phyloP scores from a whole-genome alignment of 345 rosid genomes.

The Sapria himalayana region DNA sequence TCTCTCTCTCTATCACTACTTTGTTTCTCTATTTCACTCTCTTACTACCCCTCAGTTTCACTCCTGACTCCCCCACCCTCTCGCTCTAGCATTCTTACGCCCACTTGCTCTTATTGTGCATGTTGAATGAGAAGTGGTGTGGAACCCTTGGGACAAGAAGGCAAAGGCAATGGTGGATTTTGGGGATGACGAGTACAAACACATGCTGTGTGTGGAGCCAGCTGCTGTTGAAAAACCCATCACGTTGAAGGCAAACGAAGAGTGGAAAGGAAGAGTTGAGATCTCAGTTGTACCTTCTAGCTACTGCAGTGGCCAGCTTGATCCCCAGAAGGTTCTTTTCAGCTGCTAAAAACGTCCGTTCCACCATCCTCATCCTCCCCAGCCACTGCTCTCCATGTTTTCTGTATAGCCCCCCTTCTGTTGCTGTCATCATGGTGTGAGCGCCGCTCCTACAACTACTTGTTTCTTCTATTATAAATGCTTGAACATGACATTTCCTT shows the following conservation, averaged over 20 bases:
- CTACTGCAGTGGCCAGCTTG: slow-evolving; percentile 91
- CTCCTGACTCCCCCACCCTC: too few relatives aligned
- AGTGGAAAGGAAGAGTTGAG: slow-evolving; percentile 86
- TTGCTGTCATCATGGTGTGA: too few relatives aligned
- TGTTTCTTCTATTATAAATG: too few relatives aligned
- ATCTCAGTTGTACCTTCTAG: slow-evolving; percentile 84
- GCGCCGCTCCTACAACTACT: too few relatives aligned
- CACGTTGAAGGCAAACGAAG: slow-evolving; percentile 81
- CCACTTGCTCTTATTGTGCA: too few relatives aligned
- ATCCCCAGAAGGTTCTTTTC: slow-evolving; percentile 57
- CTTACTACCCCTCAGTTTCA: too few relatives aligned
- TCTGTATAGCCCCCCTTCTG: too few relatives aligned
- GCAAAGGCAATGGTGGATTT: slow-evolving; percentile 73
- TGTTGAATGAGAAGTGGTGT: slow-evolving; percentile 83
- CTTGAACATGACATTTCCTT: too few relatives aligned
- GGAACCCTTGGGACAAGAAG: slow-evolving; percentile 97
- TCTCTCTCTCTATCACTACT: too few relatives aligned
- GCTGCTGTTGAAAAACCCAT: slow-evolving; percentile 66
- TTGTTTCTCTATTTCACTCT: too few relatives aligned
- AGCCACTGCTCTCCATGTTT: too few relatives aligned
- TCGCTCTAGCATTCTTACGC: too few relatives aligned
- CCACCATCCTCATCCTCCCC: not conserved
- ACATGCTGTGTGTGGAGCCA: slow-evolving; percentile 90
- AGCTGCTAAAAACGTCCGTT: slow-evolving; percentile 25
- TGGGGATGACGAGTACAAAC: slow-evolving; percentile 88